phyloP scores from a whole-genome alignment of 2,329 filamentous ascomycete genomes.

The Sphaerulina vaccinii region DNA sequence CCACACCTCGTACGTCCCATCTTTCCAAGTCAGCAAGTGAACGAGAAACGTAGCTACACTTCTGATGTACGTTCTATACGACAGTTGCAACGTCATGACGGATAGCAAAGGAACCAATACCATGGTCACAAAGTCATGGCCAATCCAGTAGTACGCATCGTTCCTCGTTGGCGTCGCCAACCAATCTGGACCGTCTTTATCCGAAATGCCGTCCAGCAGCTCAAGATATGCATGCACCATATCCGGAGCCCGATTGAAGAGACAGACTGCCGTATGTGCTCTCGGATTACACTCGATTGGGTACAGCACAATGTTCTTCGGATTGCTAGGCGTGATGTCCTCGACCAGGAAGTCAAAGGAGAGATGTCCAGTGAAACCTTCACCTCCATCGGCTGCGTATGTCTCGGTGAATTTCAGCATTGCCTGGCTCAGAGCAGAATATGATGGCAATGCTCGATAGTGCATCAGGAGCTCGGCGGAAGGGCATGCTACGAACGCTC shows the following conservation, averaged over 20 bases:
- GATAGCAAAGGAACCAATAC: constrained; percentile 51
- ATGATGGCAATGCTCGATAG: constrained; percentile 58
- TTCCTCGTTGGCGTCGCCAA: constrained; percentile 26
- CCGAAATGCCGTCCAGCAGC: constrained; percentile 36
- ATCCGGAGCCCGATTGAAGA: constrained; percentile 53
- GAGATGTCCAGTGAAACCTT: constrained; percentile 65
- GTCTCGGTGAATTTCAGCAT: constrained; percentile 65
- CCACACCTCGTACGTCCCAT: constrained; percentile 50
- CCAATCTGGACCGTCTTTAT: constrained; percentile 24
- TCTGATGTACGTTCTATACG: constrained; percentile 29
- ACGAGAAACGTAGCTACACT: constrained; percentile 37
- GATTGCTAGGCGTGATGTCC: constrained; percentile 29
- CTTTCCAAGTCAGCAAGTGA: constrained; percentile 50
- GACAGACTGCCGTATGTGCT: constrained; percentile 64
- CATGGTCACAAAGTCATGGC: constrained; percentile 60
- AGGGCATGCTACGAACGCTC: constrained; percentile 66
- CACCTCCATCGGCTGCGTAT: constrained; percentile 53
- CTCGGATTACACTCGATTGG: constrained; percentile 72
- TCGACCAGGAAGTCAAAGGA: constrained; percentile 70
- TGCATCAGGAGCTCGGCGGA: constrained; percentile 64
- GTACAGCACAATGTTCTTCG: constrained; percentile 48
- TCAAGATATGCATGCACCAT: constrained; percentile 55
- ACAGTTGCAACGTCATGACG: constrained; percentile 36
- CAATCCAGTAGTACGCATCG: constrained; percentile 61
- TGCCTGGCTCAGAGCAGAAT: constrained; percentile 55